phyloP scores from a whole-genome alignment of 1,284 basidiomycete species.

The Phellopilus nigrolimitatus region DNA sequence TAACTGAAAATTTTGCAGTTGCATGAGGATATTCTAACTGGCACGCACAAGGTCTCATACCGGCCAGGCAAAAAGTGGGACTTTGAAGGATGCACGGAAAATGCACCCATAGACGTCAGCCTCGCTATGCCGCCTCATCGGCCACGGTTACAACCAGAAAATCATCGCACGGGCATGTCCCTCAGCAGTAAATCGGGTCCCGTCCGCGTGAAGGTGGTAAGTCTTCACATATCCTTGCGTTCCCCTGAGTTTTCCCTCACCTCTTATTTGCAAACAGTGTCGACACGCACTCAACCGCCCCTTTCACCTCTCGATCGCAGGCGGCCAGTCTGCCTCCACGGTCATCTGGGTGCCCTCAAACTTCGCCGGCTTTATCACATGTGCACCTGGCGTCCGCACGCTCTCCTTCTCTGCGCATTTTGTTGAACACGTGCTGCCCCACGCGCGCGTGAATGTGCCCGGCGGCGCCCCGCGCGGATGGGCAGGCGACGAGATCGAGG shows the following conservation, averaged over 20 bases:
- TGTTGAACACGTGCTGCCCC: constrained; percentile 59
- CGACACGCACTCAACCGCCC: constrained; percentile 55
- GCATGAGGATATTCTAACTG: constrained; percentile 25
- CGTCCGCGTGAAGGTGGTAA: constrained; percentile 66
- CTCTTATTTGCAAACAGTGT: constrained; percentile 41
- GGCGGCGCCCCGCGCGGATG: constrained; percentile 34
- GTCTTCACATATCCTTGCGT: constrained; percentile 28
- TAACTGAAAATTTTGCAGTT: constrained; percentile 4
- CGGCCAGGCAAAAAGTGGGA: constrained; percentile 53
- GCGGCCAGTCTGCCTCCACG: constrained; percentile 49
- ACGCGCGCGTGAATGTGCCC: constrained; percentile 55
- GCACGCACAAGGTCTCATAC: constrained; percentile 56
- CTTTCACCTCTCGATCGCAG: constrained; percentile 62
- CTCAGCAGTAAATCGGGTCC: constrained; percentile 46
- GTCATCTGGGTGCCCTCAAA: constrained; percentile 73
- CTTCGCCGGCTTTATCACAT: constrained; percentile 61
- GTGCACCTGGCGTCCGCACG: constrained; percentile 42
- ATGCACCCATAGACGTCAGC: constrained; percentile 53
- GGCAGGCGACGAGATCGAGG: constrained; percentile 53
- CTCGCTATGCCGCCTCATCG: constrained; percentile 72
- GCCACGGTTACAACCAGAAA: constrained; percentile 61
- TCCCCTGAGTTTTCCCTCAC: background rate
- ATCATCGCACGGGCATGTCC: constrained; percentile 66
- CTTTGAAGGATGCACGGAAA: constrained; percentile 49
- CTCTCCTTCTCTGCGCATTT: constrained; percentile 67